Evolutionary conservation across 352 stramenopile species (phyloP).

Genomic region (Phytophthora pinifolia): DNA sequence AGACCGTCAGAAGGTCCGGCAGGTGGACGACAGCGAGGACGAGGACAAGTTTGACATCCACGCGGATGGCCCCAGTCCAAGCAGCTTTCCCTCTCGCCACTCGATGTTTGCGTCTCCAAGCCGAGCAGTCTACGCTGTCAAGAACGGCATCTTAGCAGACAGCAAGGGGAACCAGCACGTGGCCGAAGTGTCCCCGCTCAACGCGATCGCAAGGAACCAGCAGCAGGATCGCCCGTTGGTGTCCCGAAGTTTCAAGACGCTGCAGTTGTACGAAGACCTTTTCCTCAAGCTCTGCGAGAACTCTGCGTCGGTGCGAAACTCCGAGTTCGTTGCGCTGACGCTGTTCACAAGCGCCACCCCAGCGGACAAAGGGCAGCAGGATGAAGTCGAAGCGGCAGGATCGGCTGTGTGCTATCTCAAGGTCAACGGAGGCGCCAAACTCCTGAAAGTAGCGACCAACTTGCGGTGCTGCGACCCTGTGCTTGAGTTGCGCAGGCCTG

Average conservation of each 20-base stretch:
- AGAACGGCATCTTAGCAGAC: slow-evolving; percentile 10
- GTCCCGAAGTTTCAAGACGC: slow-evolving; percentile 30
- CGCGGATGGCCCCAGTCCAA: not conserved
- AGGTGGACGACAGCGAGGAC: slow-evolving; percentile 15
- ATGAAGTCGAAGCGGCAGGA: slow-evolving; percentile 20
- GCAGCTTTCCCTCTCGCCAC: slow-evolving; percentile 4
- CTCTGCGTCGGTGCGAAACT: slow-evolving; percentile 36
- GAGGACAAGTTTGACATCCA: slow-evolving; percentile 23
- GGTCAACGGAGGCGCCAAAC: slow-evolving; percentile 38
- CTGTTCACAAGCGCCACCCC: slow-evolving; percentile 35
- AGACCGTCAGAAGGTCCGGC: too few species aligned
- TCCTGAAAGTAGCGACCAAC: slow-evolving; percentile 58
- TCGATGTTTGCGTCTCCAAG: not conserved
- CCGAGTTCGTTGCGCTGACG: slow-evolving; percentile 62
- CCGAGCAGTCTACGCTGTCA: slow-evolving; percentile 13
- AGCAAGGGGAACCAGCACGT: slow-evolving; percentile 34
- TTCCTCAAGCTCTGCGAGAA: slow-evolving; percentile 58
- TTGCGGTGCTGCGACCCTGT: slow-evolving; percentile 73
- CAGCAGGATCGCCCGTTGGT: slow-evolving; percentile 26
- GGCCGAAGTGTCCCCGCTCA: not conserved
- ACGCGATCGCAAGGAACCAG: not conserved
- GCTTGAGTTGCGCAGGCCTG: slow-evolving; percentile 37
- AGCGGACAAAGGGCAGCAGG: slow-evolving; percentile 10
- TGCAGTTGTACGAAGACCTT: slow-evolving; percentile 53
- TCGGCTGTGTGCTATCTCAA: slow-evolving; percentile 49